These are phyloP conservation scores for Metschnikowia koreensis DNA, from an alignment of 805 yeast species.

Conservation along the genomic window DNA sequence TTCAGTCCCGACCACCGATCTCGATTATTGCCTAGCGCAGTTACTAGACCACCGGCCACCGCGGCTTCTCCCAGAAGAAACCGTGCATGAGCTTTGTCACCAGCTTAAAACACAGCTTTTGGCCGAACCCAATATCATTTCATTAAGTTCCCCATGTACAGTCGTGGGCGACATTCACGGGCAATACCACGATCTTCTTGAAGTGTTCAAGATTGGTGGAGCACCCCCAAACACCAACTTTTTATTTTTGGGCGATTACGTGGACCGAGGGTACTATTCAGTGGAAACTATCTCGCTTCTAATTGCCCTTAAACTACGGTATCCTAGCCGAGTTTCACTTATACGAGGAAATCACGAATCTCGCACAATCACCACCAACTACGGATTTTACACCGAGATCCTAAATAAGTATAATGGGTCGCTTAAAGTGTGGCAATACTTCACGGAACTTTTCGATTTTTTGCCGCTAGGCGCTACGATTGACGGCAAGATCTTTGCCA, in stretches of 20 bases:
- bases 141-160: slow-evolving; percentile 81
- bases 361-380: slow-evolving; percentile 93
- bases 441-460: slow-evolving; percentile 92
- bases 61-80: slow-evolving; percentile 39
- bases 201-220: slow-evolving; percentile 92
- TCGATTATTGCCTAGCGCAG: slow-evolving; percentile 44
- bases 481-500: slow-evolving; percentile 86
- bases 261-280: slow-evolving; percentile 90
- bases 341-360: slow-evolving; percentile 97
- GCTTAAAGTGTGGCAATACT: slow-evolving; percentile 76
- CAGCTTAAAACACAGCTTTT: slow-evolving; percentile 79
- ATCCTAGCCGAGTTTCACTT: slow-evolving; percentile 77
- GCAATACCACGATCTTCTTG: slow-evolving; percentile 90
- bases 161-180: slow-evolving; percentile 98
- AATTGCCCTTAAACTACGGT: slow-evolving; percentile 79
- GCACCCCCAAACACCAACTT: slow-evolving; percentile 91
- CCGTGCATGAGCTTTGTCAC: slow-evolving; percentile 35
- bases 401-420: slow-evolving; percentile 77
- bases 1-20: slow-evolving; percentile 34
- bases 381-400: slow-evolving; percentile 96
- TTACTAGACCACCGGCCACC: slow-evolving; percentile 43
- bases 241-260: slow-evolving; percentile 91
- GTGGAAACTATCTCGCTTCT: slow-evolving; percentile 88
- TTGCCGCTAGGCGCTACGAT: slow-evolving; percentile 64
- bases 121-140: slow-evolving; percentile 82